phyloP scores from a whole-genome alignment of 305 asterid genomes.

The Fraxinus ornus region DNA sequence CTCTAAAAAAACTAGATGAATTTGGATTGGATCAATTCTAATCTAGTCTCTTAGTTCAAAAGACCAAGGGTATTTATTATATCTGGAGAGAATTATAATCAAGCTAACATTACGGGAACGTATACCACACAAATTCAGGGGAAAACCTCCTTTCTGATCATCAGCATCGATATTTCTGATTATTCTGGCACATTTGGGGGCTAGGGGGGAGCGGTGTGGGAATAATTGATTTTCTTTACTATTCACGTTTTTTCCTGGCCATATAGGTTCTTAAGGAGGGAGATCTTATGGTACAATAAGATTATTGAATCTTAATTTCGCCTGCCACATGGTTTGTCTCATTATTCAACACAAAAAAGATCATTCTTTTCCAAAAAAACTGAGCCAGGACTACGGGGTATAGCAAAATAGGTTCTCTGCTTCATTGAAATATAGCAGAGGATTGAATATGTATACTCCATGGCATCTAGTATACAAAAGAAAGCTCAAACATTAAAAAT shows the following conservation, averaged over 20 bases:
- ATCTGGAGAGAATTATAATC: background rate
- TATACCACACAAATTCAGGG: background rate
- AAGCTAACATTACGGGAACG: background rate
- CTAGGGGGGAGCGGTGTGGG: background rate
- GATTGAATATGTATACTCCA: constrained; percentile 1
- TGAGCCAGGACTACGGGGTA: constrained; percentile 5
- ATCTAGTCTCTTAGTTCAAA: background rate
- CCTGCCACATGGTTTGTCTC: background rate
- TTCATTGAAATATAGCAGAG: constrained; percentile 11
- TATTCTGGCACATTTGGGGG: background rate
- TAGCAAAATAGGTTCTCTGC: background rate
- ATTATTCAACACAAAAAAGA: constrained; percentile 1
- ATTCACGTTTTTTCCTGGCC: background rate
- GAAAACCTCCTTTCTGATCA: background rate
- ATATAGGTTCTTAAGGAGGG: background rate
- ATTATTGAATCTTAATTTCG: constrained; percentile 5
- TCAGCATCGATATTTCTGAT: background rate
- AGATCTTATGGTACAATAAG: background rate
- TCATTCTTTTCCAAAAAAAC: constrained; percentile 9
- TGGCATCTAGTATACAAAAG: constrained; percentile 12
- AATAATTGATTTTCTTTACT: background rate
- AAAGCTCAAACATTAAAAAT: constrained; percentile 22
- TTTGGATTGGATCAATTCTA: background rate
- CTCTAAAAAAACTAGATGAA: background rate
- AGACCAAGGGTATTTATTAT: background rate